phyloP scores from a whole-genome alignment of 345 rosid genomes.

The Dipteronia sinensis region DNA sequence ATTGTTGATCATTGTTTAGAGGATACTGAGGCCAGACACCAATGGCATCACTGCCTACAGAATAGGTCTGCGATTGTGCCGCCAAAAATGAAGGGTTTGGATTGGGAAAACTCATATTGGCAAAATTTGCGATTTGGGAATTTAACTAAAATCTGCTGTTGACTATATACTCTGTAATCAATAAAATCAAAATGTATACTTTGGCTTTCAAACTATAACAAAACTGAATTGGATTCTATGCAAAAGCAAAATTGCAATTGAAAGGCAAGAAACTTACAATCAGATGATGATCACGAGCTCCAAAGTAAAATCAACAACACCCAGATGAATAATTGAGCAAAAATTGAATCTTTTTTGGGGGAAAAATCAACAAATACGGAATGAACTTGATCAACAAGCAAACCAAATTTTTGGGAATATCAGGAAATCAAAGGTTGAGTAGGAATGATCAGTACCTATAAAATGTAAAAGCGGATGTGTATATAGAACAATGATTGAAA shows the following conservation, averaged over 20 bases:
- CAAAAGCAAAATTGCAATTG: neutral
- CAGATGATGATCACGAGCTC: neutral
- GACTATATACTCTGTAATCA: neutral
- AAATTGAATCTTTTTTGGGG: neutral
- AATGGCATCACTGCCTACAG: slow-evolving; percentile 46
- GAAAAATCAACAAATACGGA: slow-evolving; percentile 10
- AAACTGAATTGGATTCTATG: neutral
- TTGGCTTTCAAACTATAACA: neutral
- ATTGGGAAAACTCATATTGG: slow-evolving; percentile 59
- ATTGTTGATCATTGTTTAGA: slow-evolving; percentile 46
- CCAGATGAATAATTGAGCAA: neutral
- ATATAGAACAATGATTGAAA: slow-evolving; percentile 18
- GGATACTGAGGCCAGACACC: slow-evolving; percentile 65
- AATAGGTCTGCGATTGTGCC: slow-evolving; percentile 31
- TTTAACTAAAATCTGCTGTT: neutral
- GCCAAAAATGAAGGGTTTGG: slow-evolving; percentile 44
- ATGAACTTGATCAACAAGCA: neutral
- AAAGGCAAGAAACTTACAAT: neutral
- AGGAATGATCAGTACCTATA: neutral
- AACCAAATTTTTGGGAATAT: neutral
- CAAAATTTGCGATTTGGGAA: slow-evolving; percentile 8
- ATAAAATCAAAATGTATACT: neutral
- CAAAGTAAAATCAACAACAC: neutral
- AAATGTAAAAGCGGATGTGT: slow-evolving; percentile 6
- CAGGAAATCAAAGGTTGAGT: neutral